Percentiles rank a stretch among this genome's conserved stretches.
phyloP scores from a whole-genome alignment of 495 filamentous ascomycete species.

The Jackrogersella multiformis region DNA sequence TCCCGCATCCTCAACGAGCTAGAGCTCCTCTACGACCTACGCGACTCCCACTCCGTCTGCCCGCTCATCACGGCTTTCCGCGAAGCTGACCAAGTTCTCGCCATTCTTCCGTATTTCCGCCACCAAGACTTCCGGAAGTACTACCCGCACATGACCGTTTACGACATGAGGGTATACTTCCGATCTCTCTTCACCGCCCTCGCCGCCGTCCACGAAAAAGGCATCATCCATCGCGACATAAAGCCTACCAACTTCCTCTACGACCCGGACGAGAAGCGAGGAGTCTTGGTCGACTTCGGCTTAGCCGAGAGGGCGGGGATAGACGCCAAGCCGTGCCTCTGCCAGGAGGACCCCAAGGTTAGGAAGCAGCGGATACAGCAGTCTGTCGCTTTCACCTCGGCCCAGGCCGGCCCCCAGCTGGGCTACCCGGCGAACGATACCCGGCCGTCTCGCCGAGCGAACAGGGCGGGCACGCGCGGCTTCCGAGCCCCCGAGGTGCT shows the following conservation, averaged over 20 bases:
- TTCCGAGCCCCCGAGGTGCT: slow-evolving; percentile 97
- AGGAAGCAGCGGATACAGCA: slow-evolving; percentile 53
- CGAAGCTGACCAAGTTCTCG: slow-evolving; percentile 91
- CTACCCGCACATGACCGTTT: slow-evolving; percentile 84
- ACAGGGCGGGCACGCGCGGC: slow-evolving; percentile 93
- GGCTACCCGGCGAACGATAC: slow-evolving; percentile 88
- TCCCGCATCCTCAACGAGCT: slow-evolving; percentile 95
- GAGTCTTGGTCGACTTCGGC: slow-evolving; percentile 96
- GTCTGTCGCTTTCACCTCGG: slow-evolving; percentile 51
- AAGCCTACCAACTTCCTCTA: slow-evolving; percentile 99
- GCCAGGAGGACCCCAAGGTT: slow-evolving; percentile 60
- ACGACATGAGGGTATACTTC: slow-evolving; percentile 89
- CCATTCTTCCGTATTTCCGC: slow-evolving; percentile 92
- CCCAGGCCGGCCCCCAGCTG: slow-evolving; percentile 59
- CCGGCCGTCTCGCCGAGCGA: slow-evolving; percentile 86
- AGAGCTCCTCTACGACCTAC: slow-evolving; percentile 91
- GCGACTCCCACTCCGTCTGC: slow-evolving; percentile 82
- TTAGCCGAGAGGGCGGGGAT: slow-evolving; percentile 84
- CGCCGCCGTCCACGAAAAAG: slow-evolving; percentile 78
- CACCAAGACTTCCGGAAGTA: slow-evolving; percentile 97
- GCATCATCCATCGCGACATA: slow-evolving; percentile 95
- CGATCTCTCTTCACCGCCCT: slow-evolving; percentile 87
- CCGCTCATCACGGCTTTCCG: slow-evolving; percentile 97
- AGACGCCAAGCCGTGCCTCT: slow-evolving; percentile 78
- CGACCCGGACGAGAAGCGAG: slow-evolving; percentile 79